Conservation (phyloP, 129 eudicot genomes). For the Saussurea involucrata region DNA sequence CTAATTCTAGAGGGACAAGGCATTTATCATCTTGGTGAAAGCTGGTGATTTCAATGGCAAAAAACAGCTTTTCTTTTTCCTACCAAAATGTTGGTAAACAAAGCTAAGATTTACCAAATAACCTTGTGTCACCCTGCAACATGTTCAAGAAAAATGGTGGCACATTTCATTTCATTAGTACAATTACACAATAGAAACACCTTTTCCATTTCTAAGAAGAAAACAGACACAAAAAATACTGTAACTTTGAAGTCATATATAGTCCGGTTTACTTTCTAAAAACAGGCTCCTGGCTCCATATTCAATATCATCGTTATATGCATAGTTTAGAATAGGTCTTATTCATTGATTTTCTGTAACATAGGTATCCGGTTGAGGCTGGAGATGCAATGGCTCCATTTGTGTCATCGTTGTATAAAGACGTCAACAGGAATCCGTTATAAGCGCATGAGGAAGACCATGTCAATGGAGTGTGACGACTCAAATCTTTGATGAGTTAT, state of each 20-base stretch:
- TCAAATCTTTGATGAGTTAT: background rate
- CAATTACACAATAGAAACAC: too few species aligned
- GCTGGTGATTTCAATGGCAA: too few species aligned
- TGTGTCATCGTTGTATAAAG: slow-evolving; percentile 93
- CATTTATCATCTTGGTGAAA: too few species aligned
- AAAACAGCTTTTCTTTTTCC: background rate
- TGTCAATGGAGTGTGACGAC: slow-evolving; percentile 3
- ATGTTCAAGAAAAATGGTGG: background rate
- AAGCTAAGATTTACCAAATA: background rate
- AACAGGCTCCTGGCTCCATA: too few species aligned
- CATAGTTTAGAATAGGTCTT: background rate
- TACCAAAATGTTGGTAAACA: background rate
- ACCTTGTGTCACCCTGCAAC: background rate
- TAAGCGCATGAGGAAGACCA: slow-evolving; percentile 14
- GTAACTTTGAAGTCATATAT: too few species aligned
- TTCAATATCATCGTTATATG: background rate
- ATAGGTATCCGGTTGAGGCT: slow-evolving; percentile 95
- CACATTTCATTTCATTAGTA: too few species aligned
- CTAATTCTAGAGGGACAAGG: too few species aligned
- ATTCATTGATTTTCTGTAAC: background rate
- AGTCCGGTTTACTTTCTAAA: too few species aligned
- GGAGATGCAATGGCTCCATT: slow-evolving; percentile 99
- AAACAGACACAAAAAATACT: background rate
- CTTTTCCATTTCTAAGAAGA: too few species aligned
- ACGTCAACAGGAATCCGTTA: slow-evolving; percentile 84